A percentile compares a stretch with the other conserved stretches of the same genome.
Conservation (phyloP, 2,329 filamentous ascomycete genomes). For the Metarhizium guizhouense region DNA sequence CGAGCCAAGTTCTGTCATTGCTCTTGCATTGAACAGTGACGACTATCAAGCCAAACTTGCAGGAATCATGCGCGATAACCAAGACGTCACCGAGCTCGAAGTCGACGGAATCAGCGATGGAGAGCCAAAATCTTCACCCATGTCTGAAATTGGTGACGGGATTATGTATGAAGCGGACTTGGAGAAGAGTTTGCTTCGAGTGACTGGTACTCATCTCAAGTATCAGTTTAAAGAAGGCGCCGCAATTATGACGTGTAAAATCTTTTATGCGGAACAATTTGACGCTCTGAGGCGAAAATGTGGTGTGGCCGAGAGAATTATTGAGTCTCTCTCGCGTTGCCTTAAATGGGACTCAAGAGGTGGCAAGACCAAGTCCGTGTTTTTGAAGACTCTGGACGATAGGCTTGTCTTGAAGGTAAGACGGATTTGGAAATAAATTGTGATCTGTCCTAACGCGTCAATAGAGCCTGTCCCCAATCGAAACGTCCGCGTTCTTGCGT, state of each 20-base stretch:
- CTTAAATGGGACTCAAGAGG: slow-evolving; percentile 97
- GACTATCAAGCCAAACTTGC: slow-evolving; percentile 79
- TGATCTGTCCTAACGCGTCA: slow-evolving; percentile 8
- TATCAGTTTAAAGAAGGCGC: slow-evolving; percentile 91
- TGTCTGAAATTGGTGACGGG: slow-evolving; percentile 28
- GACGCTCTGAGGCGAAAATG: slow-evolving; percentile 90
- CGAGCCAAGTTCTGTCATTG: slow-evolving; percentile 92
- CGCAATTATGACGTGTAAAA: slow-evolving; percentile 95
- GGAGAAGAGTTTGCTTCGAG: slow-evolving; percentile 74
- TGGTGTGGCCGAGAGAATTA: slow-evolving; percentile 84
- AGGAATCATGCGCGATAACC: slow-evolving; percentile 48
- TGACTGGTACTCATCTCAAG: slow-evolving; percentile 86
- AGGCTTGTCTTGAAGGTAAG: slow-evolving; percentile 74
- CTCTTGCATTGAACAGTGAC: slow-evolving; percentile 78
- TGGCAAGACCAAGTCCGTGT: slow-evolving; percentile 95
- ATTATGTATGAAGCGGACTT: slow-evolving; percentile 59
- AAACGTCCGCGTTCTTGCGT: slow-evolving; percentile 86
- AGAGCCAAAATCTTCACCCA: slow-evolving; percentile 20
- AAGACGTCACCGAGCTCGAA: slow-evolving; percentile 31
- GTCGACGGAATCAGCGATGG: slow-evolving; percentile 20
- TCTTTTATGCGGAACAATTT: slow-evolving; percentile 97
- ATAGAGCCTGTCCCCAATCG: slow-evolving; percentile 75
- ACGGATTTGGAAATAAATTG: neutral
- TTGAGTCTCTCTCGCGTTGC: slow-evolving; percentile 90
- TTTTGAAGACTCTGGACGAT: slow-evolving; percentile 92